phyloP scores from a whole-genome alignment of 1,284 basidiomycete genomes.

The Ceratobasidium sp. region DNA sequence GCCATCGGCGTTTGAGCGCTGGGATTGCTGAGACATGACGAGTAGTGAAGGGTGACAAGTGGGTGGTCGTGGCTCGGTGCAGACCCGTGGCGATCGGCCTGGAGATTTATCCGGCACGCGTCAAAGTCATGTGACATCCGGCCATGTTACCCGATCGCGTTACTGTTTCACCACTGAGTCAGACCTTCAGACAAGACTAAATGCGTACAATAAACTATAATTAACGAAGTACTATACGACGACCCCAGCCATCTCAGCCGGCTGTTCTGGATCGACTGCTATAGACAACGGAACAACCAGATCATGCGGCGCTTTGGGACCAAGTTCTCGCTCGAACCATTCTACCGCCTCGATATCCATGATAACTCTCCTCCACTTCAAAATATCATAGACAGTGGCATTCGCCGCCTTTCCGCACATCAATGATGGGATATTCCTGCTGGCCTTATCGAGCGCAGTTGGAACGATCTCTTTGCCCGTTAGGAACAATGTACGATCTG shows the following conservation, averaged over 20 bases:
- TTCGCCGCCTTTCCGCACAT: constrained; percentile 74
- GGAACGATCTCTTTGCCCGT: constrained; percentile 74
- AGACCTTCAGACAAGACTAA: neutral
- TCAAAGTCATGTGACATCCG: constrained; percentile 40
- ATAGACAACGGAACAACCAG: constrained; percentile 19
- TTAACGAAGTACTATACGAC: neutral
- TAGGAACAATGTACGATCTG: constrained; percentile 76
- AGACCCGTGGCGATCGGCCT: constrained; percentile 41
- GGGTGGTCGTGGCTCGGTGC: constrained; percentile 35
- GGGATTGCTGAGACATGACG: constrained; percentile 63
- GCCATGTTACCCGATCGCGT: constrained; percentile 6
- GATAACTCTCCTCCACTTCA: constrained; percentile 81
- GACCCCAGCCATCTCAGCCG: neutral
- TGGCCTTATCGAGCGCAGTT: constrained; percentile 68
- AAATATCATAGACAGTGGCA: constrained; percentile 80
- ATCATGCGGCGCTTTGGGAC: constrained; percentile 47
- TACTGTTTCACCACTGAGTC: constrained; percentile 8
- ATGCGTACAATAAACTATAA: constrained; percentile 34
- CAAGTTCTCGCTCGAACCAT: constrained; percentile 74
- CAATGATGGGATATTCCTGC: constrained; percentile 75
- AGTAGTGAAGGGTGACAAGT: constrained; percentile 1
- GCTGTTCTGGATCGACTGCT: neutral
- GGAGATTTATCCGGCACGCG: constrained; percentile 45
- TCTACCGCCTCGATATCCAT: constrained; percentile 80
- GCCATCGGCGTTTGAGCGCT: constrained; percentile 61